Evolutionary conservation across 768 basidiomycete genomes (phyloP).

Genomic region (Phlebiopsis flavidoalba): DNA sequence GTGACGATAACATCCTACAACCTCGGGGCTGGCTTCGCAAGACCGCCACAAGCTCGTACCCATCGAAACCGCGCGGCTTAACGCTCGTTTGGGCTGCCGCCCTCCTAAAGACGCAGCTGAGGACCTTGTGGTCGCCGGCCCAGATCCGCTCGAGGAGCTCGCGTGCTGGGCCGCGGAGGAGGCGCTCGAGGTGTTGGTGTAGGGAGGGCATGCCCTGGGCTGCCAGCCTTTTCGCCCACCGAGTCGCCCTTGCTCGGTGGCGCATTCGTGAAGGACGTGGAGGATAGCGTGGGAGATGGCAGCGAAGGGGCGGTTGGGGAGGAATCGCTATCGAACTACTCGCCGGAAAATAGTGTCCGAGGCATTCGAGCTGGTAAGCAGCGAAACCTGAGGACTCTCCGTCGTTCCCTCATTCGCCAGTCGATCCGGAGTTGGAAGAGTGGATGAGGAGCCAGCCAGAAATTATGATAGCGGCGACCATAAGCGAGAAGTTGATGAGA

Average conservation of each 20-base stretch:
- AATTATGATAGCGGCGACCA: neutral
- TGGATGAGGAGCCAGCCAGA: neutral
- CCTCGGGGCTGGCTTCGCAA: neutral
- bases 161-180: neutral
- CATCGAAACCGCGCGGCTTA: neutral
- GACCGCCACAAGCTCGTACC: neutral
- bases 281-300: neutral
- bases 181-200: neutral
- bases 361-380: neutral
- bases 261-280: neutral
- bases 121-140: neutral
- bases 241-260: neutral
- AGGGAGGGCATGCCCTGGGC: neutral
- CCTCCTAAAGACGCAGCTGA: neutral
- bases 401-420: neutral
- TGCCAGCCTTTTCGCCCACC: neutral
- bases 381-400: neutral
- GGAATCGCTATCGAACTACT: neutral
- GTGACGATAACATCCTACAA: neutral
- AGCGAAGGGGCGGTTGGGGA: neutral
- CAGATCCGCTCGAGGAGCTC: neutral
- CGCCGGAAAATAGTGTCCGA: neutral
- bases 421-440: neutral
- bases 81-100: neutral
- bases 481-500: neutral